Percentiles rank a stretch among this genome's conserved stretches.
Evolutionary conservation across 305 asterid genomes (phyloP).

Genomic region (Fraxinus paxiana): DNA sequence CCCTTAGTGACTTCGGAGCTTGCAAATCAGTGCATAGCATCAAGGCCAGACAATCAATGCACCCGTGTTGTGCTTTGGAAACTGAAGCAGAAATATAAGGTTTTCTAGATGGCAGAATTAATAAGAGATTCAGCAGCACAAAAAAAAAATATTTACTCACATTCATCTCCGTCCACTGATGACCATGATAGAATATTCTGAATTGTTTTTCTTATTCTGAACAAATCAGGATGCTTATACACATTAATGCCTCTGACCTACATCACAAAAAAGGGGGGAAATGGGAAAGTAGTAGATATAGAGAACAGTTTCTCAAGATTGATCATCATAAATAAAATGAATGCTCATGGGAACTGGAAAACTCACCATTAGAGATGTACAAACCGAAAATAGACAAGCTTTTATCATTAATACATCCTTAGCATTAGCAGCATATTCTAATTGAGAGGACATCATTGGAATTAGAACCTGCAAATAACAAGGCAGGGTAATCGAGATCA

Average conservation of each 20-base stretch:
- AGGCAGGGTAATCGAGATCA: slow-evolving; percentile 15
- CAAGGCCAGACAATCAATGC: slow-evolving; percentile 88
- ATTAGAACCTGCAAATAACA: slow-evolving; percentile 63
- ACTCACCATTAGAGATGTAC: slow-evolving; percentile 76
- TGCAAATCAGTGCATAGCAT: slow-evolving; percentile 70
- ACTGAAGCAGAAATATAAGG: slow-evolving; percentile 37
- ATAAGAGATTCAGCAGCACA: slow-evolving; percentile 9
- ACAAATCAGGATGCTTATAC: slow-evolving; percentile 45
- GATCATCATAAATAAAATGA: slow-evolving; percentile 3
- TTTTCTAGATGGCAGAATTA: slow-evolving; percentile 18
- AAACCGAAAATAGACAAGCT: slow-evolving; percentile 71
- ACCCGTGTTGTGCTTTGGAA: slow-evolving; percentile 89
- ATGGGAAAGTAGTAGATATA: neutral
- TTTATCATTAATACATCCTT: slow-evolving; percentile 57
- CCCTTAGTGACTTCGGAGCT: slow-evolving; percentile 36
- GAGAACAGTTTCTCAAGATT: slow-evolving; percentile 18
- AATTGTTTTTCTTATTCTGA: slow-evolving; percentile 45
- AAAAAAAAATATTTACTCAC: slow-evolving; percentile 35
- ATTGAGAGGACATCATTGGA: slow-evolving; percentile 55
- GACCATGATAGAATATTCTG: slow-evolving; percentile 60
- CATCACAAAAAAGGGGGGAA: slow-evolving; percentile 13
- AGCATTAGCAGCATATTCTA: slow-evolving; percentile 53
- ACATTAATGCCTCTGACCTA: slow-evolving; percentile 64
- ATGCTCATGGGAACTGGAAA: slow-evolving; percentile 20
- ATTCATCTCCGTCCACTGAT: slow-evolving; percentile 56